These are phyloP conservation scores for Parasitella parasitica DNA, from an alignment of 371 early-diverging fungal species.

Conservation along the genomic window DNA sequence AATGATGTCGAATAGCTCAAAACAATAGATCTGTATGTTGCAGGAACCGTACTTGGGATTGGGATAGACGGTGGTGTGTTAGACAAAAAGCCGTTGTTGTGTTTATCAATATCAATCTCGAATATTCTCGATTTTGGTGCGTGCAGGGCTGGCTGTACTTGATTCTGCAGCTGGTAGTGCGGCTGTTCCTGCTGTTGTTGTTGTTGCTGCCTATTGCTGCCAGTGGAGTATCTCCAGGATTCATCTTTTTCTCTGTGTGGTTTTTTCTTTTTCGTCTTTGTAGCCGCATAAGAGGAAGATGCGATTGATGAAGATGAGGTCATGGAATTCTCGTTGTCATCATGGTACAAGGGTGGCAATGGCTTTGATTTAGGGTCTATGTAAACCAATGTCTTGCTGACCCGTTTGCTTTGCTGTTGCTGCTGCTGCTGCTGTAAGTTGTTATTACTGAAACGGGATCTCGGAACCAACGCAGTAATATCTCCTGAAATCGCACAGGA, in stretches of 20 bases:
- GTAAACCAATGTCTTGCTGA: not conserved
- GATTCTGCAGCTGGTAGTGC: too few relatives aligned
- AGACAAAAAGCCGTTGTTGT: not conserved
- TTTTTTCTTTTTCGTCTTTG: not conserved
- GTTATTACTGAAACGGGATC: not conserved
- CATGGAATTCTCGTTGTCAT: not conserved
- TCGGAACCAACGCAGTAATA: not conserved
- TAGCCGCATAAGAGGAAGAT: not conserved
- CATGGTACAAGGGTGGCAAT: not conserved
- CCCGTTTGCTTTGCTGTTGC: not conserved
- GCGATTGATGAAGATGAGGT: not conserved
- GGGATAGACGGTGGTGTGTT: not conserved
- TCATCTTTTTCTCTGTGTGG: not conserved
- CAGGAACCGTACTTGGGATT: not conserved
- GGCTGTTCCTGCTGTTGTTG: not conserved
- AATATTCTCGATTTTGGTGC: conserved; percentile 11
- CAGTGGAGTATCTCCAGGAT: not conserved
- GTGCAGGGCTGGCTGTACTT: not conserved
- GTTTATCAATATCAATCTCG: conserved; percentile 8
- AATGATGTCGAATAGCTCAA: conserved; percentile 50
- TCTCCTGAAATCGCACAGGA: not conserved
- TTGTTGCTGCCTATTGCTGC: not conserved
- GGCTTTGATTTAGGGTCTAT: not conserved
- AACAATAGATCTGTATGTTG: not conserved
- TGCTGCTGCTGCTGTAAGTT: not conserved